Percentiles rank a stretch among this genome's conserved stretches.
Evolutionary conservation across 2,329 filamentous ascomycete genomes (phyloP).

Genomic region (Pseudogymnoascus pannorum): DNA sequence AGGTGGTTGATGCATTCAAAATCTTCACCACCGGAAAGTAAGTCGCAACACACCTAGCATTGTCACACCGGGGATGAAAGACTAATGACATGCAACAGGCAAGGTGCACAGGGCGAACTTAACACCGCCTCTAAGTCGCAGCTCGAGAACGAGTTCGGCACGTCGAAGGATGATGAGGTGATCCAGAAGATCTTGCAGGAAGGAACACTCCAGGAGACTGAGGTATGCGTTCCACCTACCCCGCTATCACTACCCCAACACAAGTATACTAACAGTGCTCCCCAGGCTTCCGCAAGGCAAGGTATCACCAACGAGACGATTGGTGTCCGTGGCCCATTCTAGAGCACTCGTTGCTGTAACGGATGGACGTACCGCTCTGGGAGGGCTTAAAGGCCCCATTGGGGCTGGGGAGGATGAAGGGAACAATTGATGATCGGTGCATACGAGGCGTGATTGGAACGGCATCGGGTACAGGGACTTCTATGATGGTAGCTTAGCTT

Average conservation of each 20-base stretch:
- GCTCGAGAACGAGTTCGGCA: constrained; percentile 84
- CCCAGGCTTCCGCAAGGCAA: not conserved
- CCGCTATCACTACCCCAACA: not conserved
- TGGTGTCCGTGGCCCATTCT: not conserved
- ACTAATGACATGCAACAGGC: not conserved
- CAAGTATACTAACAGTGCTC: not conserved
- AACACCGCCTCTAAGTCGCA: constrained; percentile 67
- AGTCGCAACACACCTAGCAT: constrained; percentile 31
- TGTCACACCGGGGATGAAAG: not conserved
- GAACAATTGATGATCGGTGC: not conserved
- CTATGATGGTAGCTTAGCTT: constrained; percentile 2
- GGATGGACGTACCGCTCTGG: not conserved
- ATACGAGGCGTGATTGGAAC: not conserved
- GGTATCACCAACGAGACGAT: constrained; percentile 6
- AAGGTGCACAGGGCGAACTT: constrained; percentile 56
- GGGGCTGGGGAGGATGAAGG: not conserved
- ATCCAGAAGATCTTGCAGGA: constrained; percentile 75
- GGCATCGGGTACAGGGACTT: not conserved
- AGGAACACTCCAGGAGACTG: constrained; percentile 58
- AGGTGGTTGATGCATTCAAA: constrained; percentile 84
- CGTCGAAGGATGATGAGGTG: constrained; percentile 68
- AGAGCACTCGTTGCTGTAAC: not conserved
- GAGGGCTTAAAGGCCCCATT: not conserved
- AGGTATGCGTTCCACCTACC: constrained; percentile 37
- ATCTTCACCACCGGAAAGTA: constrained; percentile 87